phyloP scores from a whole-genome alignment of 2,329 filamentous ascomycete genomes.

The Orbilia javanica region DNA sequence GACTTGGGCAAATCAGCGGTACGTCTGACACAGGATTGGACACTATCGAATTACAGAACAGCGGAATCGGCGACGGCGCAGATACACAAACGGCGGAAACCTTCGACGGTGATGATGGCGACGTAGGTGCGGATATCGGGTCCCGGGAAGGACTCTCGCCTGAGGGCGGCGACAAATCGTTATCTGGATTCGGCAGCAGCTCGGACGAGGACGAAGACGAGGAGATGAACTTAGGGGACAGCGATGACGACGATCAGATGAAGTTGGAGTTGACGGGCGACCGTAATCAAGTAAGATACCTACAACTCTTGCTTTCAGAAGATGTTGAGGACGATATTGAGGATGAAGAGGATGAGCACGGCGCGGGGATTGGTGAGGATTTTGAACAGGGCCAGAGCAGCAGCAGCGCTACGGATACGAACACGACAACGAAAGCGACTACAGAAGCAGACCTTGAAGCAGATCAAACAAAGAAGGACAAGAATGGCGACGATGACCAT shows the following conservation, averaged over 20 bases:
- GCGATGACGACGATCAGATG: conserved; percentile 69
- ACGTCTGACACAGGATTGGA: conserved; percentile 59
- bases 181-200: conserved; percentile 92
- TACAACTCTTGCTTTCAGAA: conserved; percentile 59
- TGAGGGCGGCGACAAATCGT: conserved; percentile 73
- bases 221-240: conserved; percentile 86
- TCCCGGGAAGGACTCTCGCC: conserved; percentile 40
- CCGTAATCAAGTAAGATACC: conserved; percentile 63
- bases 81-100: conserved; percentile 68
- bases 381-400: conserved; percentile 59
- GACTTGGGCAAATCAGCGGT: conserved; percentile 35
- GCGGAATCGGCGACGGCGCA: conserved; percentile 57
- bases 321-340: conserved; percentile 62
- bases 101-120: conserved; percentile 71
- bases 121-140: conserved; percentile 66
- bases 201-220: conserved; percentile 87
- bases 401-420: conserved; percentile 46
- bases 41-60: conserved; percentile 62
- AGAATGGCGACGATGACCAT: conserved; percentile 60
- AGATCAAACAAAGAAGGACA: conserved; percentile 46
- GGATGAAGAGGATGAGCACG: conserved; percentile 62
- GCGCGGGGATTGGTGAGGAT: conserved; percentile 56
- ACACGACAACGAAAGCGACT: conserved; percentile 34
- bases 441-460: conserved; percentile 34
- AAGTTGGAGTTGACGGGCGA: conserved; percentile 61